Evolutionary conservation across 1,139 yeast genomes (phyloP).

Genomic region (Candida tunisiensis): DNA sequence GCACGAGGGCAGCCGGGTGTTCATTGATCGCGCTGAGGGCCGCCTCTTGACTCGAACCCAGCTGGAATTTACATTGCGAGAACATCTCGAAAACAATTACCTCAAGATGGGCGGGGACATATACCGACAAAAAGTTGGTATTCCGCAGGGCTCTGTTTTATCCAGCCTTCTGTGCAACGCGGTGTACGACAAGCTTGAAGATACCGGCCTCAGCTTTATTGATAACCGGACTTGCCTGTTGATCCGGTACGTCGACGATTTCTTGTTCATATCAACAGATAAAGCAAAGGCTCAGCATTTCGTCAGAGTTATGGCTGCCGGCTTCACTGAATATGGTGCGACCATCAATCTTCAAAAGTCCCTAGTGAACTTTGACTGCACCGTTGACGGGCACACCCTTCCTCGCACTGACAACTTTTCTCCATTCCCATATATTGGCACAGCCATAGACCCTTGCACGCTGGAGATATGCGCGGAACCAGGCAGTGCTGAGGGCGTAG

Average conservation of each 20-base stretch:
- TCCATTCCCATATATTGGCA: no score
- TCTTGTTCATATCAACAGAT: constrained; percentile 43
- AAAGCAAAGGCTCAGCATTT: constrained; percentile 12
- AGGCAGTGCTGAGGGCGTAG: no score
- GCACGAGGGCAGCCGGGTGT: no score
- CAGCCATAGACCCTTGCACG: no score
- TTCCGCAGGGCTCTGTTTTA: constrained; percentile 76
- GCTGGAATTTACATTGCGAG: no score
- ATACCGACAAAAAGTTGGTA: constrained; percentile 41
- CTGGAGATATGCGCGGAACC: no score
- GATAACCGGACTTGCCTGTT: constrained; percentile 18
- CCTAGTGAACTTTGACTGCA: constrained; percentile 13
- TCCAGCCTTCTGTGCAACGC: constrained; percentile 67
- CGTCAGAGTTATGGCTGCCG: constrained; percentile 15
- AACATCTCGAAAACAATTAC: constrained; percentile 26
- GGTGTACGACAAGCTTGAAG: constrained; percentile 48
- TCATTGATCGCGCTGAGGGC: no score
- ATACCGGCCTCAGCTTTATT: constrained; percentile 23
- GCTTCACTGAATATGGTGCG: constrained; percentile 42
- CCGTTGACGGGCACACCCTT: no score
- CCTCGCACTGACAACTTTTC: no score
- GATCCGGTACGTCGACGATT: constrained; percentile 73
- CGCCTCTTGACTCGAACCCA: no score
- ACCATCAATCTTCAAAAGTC: constrained; percentile 42
- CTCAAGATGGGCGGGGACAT: constrained; percentile 20